Base-by-base conservation (phyloP, 2,329 filamentous ascomycete species). In the Curvularia sp. region DNA sequence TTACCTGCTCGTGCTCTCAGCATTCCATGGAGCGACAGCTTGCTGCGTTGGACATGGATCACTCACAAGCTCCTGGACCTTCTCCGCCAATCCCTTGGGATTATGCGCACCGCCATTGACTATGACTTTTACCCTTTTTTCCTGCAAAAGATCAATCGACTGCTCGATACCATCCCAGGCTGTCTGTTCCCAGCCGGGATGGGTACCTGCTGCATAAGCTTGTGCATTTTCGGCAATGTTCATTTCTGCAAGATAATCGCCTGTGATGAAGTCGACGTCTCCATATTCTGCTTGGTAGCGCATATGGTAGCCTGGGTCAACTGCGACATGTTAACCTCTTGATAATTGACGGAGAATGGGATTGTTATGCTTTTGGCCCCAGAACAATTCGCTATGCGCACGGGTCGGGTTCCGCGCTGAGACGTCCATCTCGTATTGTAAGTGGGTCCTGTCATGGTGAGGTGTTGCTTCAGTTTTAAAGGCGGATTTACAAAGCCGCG, bases 81-180 rank as follows among this genome's bases (percentile, higher is more conserved):
- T 79, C 81, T 65, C 2, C 85, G 33, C 83, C 15, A 88, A 65
- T 0, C 80, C 83, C 56, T 78, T 77, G 0, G 85, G 85, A 56
- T 87, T 84, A 15, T 84, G 77, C 2, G 81, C 83, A 0, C 86
- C 85, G 2, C 85, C 85, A 63, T 87, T 86, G 55, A 86, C 76
- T 35, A 85, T 77, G 12, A 87, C 76, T 59, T 84, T 85, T 72
- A 86, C 86, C 0, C 77, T 67, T 58, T 84, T 35, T 15, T 35
- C 2, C 81, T 49, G 41, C 81, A 72, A 1, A 5, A 83, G 67
- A 4, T 81, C 73, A 3, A 86, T 77, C 0, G 77, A 79, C 65
- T 81, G 69, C 60, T 79, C 70, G 24, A 84, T 71, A 1, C 80
- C 81, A 55, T 83, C 79, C 82, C 82, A 82, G 48, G 82, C 78